phyloP scores from a whole-genome alignment of 2,329 filamentous ascomycete species.

The Ceratocystis albifundus region DNA sequence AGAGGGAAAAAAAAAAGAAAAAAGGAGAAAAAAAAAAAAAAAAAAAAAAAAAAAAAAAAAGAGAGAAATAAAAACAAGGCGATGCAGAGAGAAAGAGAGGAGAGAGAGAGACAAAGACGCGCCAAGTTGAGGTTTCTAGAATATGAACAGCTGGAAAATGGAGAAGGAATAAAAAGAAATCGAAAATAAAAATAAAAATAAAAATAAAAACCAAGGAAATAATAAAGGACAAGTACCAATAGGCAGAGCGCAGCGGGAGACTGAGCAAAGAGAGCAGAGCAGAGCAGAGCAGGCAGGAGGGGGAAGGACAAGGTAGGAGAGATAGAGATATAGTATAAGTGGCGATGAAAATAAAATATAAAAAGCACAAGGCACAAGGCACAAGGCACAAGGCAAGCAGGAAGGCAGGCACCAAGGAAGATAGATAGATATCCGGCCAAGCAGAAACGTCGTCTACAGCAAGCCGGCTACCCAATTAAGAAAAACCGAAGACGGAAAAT shows the following conservation, averaged over 20 bases:
- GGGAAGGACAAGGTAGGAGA: background rate
- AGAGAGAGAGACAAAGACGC: constrained; percentile 17
- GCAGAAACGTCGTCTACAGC: constrained; percentile 6
- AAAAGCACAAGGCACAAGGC: background rate
- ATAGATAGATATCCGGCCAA: background rate
- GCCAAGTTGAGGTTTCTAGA: constrained; percentile 19
- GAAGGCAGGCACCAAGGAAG: background rate
- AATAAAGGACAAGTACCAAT: constrained; percentile 9
- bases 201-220: too few relatives aligned
- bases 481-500: constrained; percentile 1
- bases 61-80: constrained; percentile 14
- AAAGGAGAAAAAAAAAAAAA: too few relatives aligned
- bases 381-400: background rate
- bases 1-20: constrained; percentile 5
- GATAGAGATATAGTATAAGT: constrained; percentile 3
- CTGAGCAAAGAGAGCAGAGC: too few relatives aligned
- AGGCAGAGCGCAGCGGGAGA: background rate
- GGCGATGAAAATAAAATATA: background rate
- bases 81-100: constrained; percentile 17
- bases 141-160: constrained; percentile 18
- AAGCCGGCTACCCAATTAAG: constrained; percentile 10
- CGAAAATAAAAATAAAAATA: too few relatives aligned
- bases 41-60: too few relatives aligned
- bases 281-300: too few relatives aligned
- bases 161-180: constrained; percentile 17